Evolutionary conservation across 371 early-diverging fungal genomes (phyloP), one percentile per base, ranked within the genome.

Genomic region (Parasitella parasitica): DNA sequence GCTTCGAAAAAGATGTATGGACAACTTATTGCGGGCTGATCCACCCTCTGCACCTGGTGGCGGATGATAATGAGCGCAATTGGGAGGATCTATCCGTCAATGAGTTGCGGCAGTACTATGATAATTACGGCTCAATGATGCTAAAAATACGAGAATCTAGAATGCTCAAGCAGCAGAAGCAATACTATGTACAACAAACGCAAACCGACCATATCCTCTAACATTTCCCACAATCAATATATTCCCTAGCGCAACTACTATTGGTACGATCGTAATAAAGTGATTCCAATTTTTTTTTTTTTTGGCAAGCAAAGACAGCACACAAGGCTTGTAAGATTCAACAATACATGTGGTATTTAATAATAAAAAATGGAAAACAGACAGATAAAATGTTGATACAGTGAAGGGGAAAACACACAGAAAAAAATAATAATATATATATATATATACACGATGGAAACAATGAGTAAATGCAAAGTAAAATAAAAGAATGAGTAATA

Each of bases 101-200:
- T 16, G 78, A 77, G 35, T 58, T 77, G 38, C 61, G 57, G 59
- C 67, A 67, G 3, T 77, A 77, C 41, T 77, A 57, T 50, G 72
- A 74, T 48, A 77, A 77, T 27, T 77, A 77, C 59, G 78, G 78
- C 6, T 77, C 78, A 8, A 74, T 77, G 75, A 66, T 77, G 59
- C 58, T 77, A 18, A 72, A 71, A 50, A 66, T 77, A 32, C 63
- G 75, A 34, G 70, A 77, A 54, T 32, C 67, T 11, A 62, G 74
- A 32, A 77, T 77, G 77, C 26, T 55, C 8, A 56, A 74, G 27
- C 77, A 77, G 22, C 77, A 77, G 39, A 53, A 52, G 16, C 67
- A 77, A 20, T 76, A n/a, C n/a, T n/a, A 76, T 48, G 22, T 43
- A 43, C 20, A 43, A 43, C 43, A 43, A 16, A 43, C 11, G 6